Base-by-base conservation (phyloP, 2,329 filamentous ascomycete genomes). In the Trichoderma arundinaceum region DNA sequence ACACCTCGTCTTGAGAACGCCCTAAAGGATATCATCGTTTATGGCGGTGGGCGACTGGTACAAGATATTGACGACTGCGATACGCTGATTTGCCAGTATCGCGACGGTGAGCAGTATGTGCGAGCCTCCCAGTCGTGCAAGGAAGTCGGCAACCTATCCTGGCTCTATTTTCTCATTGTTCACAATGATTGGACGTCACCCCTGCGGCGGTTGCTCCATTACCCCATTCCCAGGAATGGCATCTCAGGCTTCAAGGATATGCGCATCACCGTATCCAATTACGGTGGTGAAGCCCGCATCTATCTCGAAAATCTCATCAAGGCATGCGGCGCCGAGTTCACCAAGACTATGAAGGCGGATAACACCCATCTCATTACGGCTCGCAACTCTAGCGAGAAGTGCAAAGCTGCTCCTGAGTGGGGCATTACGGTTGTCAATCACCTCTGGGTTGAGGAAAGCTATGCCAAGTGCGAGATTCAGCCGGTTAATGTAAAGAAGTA, bases 361-460 rank as follows among this genome's bases (percentile, higher is more conserved):
- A 98, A 99, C 76, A 98, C 94, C 0, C 95, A 99, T 78, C 86
- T 99, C 0, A 90, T 99, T 72, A 97, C 94, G 0, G 95, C 95
- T 4, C 91, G 96, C 71, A 88, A 90, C 66, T 88, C 88, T 65
- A 96, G 94, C 73, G 95, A 98, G 74, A 99, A 99, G 78, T 97
- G 92, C 76, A 89, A 90, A 43, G 95, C 95, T 1, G 95, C 95
- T 0, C 86, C 88, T 68, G 95, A 98, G 78, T 99, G 95, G 95
- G 90, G 90, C 61, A 89, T 98, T 63, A 82, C 92, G 65, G 90
- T 97, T 72, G 82, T 97, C 72, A 99, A 98, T 76, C 95, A 99
- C 75, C 83, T 99, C 0, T 99, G 95, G 95, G 85, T 99, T 52
- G 95, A 99, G 77, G 95, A 99, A 74, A 96, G 93, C 77, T 99